Percentiles rank a stretch among this genome's conserved stretches.
These are phyloP conservation scores for Picea sitchensis DNA, from an alignment of 75 land plant genomes.

Conservation along the genomic window DNA sequence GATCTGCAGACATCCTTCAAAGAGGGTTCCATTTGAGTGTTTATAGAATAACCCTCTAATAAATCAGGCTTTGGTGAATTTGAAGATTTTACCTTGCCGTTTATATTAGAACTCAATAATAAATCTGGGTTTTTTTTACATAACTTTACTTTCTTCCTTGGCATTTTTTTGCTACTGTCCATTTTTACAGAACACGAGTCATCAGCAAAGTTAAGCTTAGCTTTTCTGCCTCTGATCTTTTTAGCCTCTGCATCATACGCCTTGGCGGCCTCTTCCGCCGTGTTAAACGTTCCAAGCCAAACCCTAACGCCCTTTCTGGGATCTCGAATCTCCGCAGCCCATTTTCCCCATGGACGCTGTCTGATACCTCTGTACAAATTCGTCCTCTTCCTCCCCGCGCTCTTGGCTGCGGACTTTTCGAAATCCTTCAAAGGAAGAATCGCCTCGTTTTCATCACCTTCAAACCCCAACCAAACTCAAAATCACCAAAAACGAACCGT, in stretches of 20 bases:
- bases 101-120: background rate
- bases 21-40: background rate
- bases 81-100: background rate
- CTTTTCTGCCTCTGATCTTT: slow-evolving; percentile 34
- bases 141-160: background rate
- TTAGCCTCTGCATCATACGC: slow-evolving; percentile 21
- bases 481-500: background rate
- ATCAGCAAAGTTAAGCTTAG: slow-evolving; percentile 34
- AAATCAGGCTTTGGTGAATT: too few species aligned
- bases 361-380: slow-evolving; percentile 29
- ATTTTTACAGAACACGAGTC: background rate
- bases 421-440: background rate
- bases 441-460: background rate
- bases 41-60: too few species aligned
- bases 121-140: background rate
- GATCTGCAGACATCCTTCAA: background rate
- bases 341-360: slow-evolving; percentile 40
- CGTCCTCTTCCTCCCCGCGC: slow-evolving; percentile 3
- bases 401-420: background rate
- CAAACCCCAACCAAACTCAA: background rate
- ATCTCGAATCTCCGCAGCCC: slow-evolving; percentile 28
- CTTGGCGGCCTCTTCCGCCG: slow-evolving; percentile 22
- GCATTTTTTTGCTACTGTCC: background rate
- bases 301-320: slow-evolving; percentile 21
- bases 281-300: slow-evolving; percentile 21